These are phyloP conservation scores for Saccharomycopsis fibuligera DNA, from an alignment of 805 yeast species.

Conservation along the genomic window DNA sequence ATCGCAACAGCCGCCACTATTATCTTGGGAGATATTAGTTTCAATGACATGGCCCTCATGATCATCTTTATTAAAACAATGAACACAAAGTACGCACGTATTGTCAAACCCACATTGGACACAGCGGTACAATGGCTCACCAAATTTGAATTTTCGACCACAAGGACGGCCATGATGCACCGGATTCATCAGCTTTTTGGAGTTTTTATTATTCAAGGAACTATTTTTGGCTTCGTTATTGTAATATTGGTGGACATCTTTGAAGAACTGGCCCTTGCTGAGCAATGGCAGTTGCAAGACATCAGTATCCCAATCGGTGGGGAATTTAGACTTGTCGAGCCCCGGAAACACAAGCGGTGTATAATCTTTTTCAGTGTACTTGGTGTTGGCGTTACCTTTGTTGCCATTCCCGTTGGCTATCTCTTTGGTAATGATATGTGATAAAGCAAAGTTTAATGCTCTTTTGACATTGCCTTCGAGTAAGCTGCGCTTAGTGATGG, in stretches of 20 bases:
- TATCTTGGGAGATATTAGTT: conserved; percentile 23
- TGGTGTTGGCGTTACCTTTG: neutral
- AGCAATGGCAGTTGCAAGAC: neutral
- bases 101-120: conserved; percentile 70
- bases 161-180: conserved; percentile 58
- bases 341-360: conserved; percentile 1
- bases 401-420: no score
- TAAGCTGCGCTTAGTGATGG: neutral
- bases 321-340: neutral
- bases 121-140: conserved; percentile 68
- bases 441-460: conserved; percentile 7
- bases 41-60: conserved; percentile 62
- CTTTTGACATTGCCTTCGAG: conserved; percentile 3
- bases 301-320: neutral
- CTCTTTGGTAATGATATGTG: neutral
- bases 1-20: conserved; percentile 60
- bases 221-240: no score
- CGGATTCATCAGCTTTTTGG: conserved; percentile 19
- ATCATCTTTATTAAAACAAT: conserved; percentile 66
- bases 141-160: conserved; percentile 52
- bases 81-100: conserved; percentile 69
- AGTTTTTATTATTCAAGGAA: no score
- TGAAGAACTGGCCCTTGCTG: conserved; percentile 2
- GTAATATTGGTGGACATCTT: neutral
- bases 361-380: neutral